A percentile compares a stretch with the other conserved stretches of the same genome.
Evolutionary conservation across 305 asterid species (phyloP).

Genomic region (Rubia occidens): DNA sequence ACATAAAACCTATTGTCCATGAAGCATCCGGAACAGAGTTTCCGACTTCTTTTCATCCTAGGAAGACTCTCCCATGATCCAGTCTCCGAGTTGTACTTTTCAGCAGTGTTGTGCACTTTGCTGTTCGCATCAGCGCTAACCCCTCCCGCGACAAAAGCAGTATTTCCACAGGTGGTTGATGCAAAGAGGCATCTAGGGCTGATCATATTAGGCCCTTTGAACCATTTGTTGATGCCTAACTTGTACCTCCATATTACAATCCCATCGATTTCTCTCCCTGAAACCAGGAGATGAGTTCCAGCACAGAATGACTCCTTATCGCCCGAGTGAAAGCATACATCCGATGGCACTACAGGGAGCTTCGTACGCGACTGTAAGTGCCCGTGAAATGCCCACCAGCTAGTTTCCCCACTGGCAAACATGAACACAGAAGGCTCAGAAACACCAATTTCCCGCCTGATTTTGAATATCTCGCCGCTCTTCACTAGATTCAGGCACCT

Average conservation of each 20-base stretch:
- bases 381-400: slow-evolving; percentile 60
- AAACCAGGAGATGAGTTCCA: slow-evolving; percentile 56
- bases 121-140: slow-evolving; percentile 26
- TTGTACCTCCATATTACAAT: slow-evolving; percentile 61
- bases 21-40: slow-evolving; percentile 52
- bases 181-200: slow-evolving; percentile 69
- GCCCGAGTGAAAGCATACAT: slow-evolving; percentile 43
- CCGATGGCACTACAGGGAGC: slow-evolving; percentile 57
- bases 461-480: slow-evolving; percentile 48
- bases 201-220: slow-evolving; percentile 56
- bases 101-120: slow-evolving; percentile 45
- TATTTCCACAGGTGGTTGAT: slow-evolving; percentile 50
- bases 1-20: slow-evolving; percentile 63
- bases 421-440: slow-evolving; percentile 57
- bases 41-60: slow-evolving; percentile 43
- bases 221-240: slow-evolving; percentile 45
- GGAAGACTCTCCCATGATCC: slow-evolving; percentile 56
- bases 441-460: slow-evolving; percentile 41
- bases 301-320: slow-evolving; percentile 73
- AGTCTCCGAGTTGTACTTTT: slow-evolving; percentile 40
- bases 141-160: slow-evolving; percentile 70
- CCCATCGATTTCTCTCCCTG: slow-evolving; percentile 56
- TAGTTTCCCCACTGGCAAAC: slow-evolving; percentile 51
- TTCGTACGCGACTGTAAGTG: slow-evolving; percentile 41
- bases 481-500: slow-evolving; percentile 38